A percentile compares a stretch with the other conserved stretches of the same genome.
These are phyloP conservation scores for Plasmopara muralis DNA, from an alignment of 352 stramenopile genomes.

Conservation along the genomic window DNA sequence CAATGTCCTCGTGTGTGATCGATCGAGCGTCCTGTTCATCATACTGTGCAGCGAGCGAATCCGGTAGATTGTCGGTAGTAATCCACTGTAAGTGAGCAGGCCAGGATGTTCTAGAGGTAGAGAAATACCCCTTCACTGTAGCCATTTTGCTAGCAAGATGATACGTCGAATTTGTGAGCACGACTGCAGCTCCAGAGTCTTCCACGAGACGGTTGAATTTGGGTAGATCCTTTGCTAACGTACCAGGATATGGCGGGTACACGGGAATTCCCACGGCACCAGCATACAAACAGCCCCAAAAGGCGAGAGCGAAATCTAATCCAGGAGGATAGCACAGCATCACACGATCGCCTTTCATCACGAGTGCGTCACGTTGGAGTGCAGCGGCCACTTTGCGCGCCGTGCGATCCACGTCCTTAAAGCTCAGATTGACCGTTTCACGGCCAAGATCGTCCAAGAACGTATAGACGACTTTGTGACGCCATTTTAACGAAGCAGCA, in stretches of 20 bases:
- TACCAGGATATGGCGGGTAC: constrained; percentile 70
- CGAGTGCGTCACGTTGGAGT: constrained; percentile 41
- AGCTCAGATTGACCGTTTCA: constrained; percentile 62
- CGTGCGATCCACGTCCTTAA: constrained; percentile 55
- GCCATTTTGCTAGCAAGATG: constrained; percentile 75
- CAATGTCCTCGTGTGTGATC: constrained; percentile 47
- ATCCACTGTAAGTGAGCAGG: constrained; percentile 63
- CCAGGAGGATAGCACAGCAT: constrained; percentile 73
- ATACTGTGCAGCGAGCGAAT: constrained; percentile 46
- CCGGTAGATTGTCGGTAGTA: constrained; percentile 53
- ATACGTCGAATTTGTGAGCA: constrained; percentile 74
- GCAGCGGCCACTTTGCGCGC: constrained; percentile 56
- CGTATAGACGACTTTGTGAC: constrained; percentile 72
- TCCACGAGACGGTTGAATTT: constrained; percentile 76
- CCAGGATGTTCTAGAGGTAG: constrained; percentile 47
- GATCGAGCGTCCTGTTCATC: constrained; percentile 34
- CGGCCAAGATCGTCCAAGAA: constrained; percentile 70
- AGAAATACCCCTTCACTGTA: constrained; percentile 74
- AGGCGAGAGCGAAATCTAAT: constrained; percentile 67
- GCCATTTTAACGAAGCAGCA: constrained; percentile 30
- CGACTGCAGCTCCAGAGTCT: constrained; percentile 53
- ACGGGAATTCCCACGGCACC: constrained; percentile 64
- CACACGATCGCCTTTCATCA: constrained; percentile 61
- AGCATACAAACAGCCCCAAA: constrained; percentile 77
- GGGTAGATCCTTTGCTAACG: constrained; percentile 64